phyloP scores from a whole-genome alignment of 208 protist species.

The Leishmania tarentolae region DNA sequence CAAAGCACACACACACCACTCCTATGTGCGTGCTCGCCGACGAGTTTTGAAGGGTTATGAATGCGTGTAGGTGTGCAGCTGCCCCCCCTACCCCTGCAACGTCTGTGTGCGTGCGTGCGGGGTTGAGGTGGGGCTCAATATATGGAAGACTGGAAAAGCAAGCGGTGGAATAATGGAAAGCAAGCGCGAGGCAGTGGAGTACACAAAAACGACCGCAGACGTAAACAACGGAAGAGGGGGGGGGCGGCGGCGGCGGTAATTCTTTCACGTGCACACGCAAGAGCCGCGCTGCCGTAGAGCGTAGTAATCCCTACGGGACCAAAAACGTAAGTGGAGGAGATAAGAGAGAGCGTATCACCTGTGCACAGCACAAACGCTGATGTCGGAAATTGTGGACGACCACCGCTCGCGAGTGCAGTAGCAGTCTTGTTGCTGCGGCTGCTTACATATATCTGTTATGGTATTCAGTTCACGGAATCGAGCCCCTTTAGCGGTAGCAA shows the following conservation, averaged over 20 bases:
- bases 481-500: not conserved
- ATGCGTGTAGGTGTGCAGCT: not conserved
- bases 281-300: not conserved
- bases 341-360: not conserved
- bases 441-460: not conserved
- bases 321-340: not conserved
- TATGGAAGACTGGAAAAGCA: not conserved
- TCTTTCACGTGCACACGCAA: not conserved
- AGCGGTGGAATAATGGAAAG: not conserved
- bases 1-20: not conserved
- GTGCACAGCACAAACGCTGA: not conserved
- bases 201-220: slow-evolving; percentile 1
- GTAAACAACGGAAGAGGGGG: not conserved
- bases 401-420: not conserved
- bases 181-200: not conserved
- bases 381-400: not conserved
- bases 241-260: not conserved
- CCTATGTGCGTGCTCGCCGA: not conserved
- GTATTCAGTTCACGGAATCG: not conserved
- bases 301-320: not conserved
- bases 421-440: not conserved
- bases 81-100: not conserved
- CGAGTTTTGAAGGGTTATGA: not conserved
- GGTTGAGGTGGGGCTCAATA: no score
- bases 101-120: not conserved